Evolutionary conservation across 2,329 filamentous ascomycete species (phyloP), one percentile per base, ranked within the genome.

Genomic region (Pseudomassariella vexata): DNA sequence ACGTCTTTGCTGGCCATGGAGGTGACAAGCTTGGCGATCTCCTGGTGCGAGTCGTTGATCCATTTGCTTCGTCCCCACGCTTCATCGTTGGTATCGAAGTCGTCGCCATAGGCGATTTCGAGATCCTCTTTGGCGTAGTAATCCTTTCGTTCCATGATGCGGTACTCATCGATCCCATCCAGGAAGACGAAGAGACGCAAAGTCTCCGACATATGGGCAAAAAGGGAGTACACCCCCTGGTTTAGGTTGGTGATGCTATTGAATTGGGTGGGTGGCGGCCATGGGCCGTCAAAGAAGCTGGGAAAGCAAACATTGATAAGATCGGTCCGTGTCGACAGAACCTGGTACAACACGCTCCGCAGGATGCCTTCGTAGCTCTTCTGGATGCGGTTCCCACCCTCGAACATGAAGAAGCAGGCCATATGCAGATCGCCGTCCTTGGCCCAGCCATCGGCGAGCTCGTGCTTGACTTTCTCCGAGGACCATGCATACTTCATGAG

Each of bases 331-430:
- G 44, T 36, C 1, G 44, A 53, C 11, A 55, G 39, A 9, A 58
- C 52, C 20, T 64, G 49, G 35, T 56, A 60, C 3, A 67, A 34
- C 52, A 42, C 6, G 46, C 53, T 38, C 43, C 50, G 53, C 2
- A 66, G 40, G 1, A 70, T 50, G 0, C 65, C 65, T 22, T 56
- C 46, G 12, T 56, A 52, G 0, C 60, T 62, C 32, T 56, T 62
- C 27, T 68, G 62, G 22, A 62, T 47, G 1, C 37, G 27, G 2
- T 48, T 56, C 0, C 64, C 63, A 0, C 53, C 48, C 25, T 53
- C 56, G 52, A 62, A 66, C 37, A 66, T 63, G 40, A 59, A 69
- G 38, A 61, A 62, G 9, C 40, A 48, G 2, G 53, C 54, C 23
- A 56, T 47, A 0, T 59, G 35, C 4, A 61, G 35, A 4, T 46